Evolutionary conservation across 495 filamentous ascomycete genomes (phyloP).

Genomic region (Clavariopsis aquatica): DNA sequence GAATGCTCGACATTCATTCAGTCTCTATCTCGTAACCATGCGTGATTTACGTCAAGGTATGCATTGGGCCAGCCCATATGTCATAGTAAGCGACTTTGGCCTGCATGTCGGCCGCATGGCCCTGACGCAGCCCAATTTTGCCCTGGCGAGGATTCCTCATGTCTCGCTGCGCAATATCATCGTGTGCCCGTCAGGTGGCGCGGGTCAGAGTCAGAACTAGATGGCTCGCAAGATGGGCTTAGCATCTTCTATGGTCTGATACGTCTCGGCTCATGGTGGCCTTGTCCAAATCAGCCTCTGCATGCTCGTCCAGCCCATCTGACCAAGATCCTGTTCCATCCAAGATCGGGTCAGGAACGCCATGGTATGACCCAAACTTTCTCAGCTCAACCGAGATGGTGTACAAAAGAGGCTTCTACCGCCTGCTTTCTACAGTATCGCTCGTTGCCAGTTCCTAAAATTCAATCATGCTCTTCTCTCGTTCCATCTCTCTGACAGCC

Average conservation of each 20-base stretch:
- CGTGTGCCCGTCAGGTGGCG: constrained; percentile 2
- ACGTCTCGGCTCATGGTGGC: constrained; percentile 12
- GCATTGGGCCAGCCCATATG: neutral
- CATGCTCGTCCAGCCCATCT: constrained; percentile 22
- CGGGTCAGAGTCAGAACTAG: constrained; percentile 12
- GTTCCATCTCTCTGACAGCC: constrained; percentile 14
- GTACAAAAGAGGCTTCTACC: constrained; percentile 16
- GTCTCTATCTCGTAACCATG: neutral
- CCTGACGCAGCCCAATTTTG: constrained; percentile 13
- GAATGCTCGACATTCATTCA: neutral
- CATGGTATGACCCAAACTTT: constrained; percentile 8
- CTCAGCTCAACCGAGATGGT: constrained; percentile 15
- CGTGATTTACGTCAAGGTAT: neutral
- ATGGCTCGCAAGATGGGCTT: constrained; percentile 4
- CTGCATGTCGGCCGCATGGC: neutral
- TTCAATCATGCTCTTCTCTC: constrained; percentile 29
- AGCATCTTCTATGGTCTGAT: neutral
- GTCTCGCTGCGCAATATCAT: constrained; percentile 18
- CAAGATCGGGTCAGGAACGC: constrained; percentile 25
- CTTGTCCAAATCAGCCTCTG: constrained; percentile 4
- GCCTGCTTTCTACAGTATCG: neutral
- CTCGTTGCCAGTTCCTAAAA: neutral
- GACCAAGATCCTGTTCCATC: constrained; percentile 6
- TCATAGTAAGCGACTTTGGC: neutral
- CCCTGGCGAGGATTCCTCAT: neutral